phyloP scores from a whole-genome alignment of 73 alveolate genomes.

The Stentor coeruleus region DNA sequence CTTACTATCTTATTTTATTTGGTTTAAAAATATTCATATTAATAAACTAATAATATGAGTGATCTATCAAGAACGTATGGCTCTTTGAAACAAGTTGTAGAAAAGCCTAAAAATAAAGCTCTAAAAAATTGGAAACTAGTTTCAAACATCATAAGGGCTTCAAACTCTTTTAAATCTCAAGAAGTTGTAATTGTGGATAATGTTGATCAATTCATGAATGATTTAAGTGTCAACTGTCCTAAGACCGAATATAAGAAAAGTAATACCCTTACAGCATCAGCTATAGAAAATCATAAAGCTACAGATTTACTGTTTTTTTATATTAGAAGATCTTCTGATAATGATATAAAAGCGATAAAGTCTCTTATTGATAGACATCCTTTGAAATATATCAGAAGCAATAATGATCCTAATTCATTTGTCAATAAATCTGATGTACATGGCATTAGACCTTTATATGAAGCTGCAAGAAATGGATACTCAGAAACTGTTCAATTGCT shows the following conservation, averaged over 20 bases:
- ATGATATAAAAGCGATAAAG: not conserved
- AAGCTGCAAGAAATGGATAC: constrained; percentile 43
- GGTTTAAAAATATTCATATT: not conserved
- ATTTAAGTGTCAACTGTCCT: not conserved
- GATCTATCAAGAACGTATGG: too few relatives aligned
- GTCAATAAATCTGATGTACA: not conserved
- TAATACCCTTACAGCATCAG: not conserved
- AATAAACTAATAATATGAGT: too few relatives aligned
- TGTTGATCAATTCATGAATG: not conserved
- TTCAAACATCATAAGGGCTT: not conserved
- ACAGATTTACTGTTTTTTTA: not conserved
- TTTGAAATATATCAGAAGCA: not conserved
- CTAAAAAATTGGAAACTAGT: constrained; percentile 14
- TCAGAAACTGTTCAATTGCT: constrained; percentile 33
- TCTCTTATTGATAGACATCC: constrained; percentile 11
- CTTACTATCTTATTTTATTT: not conserved
- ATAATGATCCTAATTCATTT: not conserved
- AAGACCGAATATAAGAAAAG: not conserved
- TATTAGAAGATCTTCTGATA: not conserved
- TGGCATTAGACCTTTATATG: constrained; percentile 37
- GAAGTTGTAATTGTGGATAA: not conserved
- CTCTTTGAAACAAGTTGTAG: too few relatives aligned
- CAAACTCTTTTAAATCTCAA: not conserved
- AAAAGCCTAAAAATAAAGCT: too few relatives aligned
- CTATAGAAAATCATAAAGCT: not conserved